phyloP scores from a whole-genome alignment of 2,329 filamentous ascomycete genomes.

The Eutypa lata region DNA sequence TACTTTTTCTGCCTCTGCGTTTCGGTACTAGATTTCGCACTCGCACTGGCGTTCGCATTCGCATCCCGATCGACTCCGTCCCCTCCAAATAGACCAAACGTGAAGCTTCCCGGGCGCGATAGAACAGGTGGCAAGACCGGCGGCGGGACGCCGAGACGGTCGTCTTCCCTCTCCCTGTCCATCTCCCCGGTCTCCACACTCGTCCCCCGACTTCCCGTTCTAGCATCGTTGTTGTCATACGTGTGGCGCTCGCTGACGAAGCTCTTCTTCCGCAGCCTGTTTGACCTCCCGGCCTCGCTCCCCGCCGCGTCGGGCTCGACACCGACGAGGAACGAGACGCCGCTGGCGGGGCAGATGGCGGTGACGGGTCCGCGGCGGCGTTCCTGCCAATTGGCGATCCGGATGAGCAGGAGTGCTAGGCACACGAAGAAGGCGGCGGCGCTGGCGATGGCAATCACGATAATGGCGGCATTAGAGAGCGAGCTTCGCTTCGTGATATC shows the following conservation, averaged over 20 bases:
- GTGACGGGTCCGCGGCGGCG: slow-evolving; percentile 9
- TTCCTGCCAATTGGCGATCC: slow-evolving; percentile 30
- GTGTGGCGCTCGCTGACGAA: slow-evolving; percentile 7
- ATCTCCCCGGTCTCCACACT: not conserved
- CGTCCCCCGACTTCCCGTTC: slow-evolving; percentile 5
- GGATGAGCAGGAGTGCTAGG: slow-evolving; percentile 41
- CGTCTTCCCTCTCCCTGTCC: not conserved
- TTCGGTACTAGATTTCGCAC: slow-evolving; percentile 1
- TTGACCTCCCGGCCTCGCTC: slow-evolving; percentile 5
- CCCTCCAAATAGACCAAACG: slow-evolving; percentile 1
- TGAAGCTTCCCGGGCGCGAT: slow-evolving; percentile 15
- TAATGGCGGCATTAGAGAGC: slow-evolving; percentile 24
- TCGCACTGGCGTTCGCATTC: not conserved
- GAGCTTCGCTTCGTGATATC: not conserved
- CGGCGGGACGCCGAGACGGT: slow-evolving; percentile 12
- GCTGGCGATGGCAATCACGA: slow-evolving; percentile 47
- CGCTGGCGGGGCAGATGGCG: slow-evolving; percentile 2
- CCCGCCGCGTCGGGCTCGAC: not conserved
- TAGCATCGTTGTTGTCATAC: not conserved
- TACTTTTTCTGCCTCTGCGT: slow-evolving; percentile 6
- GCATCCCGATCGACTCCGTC: not conserved
- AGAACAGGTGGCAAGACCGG: slow-evolving; percentile 21
- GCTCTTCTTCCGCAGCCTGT: slow-evolving; percentile 23
- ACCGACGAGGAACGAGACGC: not conserved
- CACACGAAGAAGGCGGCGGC: slow-evolving; percentile 41